Conservation (phyloP, 164 flowering plant species). For the Nelumbo lutea region DNA sequence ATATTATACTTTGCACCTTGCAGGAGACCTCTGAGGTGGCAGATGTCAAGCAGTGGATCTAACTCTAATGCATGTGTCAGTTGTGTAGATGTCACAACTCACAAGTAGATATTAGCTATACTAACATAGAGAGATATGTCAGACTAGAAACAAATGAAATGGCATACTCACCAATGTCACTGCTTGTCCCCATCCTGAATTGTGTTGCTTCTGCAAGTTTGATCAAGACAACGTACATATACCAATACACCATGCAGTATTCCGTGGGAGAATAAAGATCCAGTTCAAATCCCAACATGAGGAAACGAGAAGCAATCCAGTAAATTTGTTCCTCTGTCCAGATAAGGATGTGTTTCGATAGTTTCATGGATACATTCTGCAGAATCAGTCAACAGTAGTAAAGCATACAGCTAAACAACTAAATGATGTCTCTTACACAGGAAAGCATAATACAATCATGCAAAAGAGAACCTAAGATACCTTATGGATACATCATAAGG, state of each 20-base stretch:
- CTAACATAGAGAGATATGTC: neutral
- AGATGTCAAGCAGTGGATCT: neutral
- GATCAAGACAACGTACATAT: slow-evolving; percentile 58
- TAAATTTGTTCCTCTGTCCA: slow-evolving; percentile 97
- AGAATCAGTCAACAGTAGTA: slow-evolving; percentile 12
- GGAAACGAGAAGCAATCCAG: slow-evolving; percentile 92
- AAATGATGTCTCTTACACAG: neutral
- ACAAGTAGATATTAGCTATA: neutral
- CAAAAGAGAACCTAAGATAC: slow-evolving; percentile 1
- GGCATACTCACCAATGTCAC: slow-evolving; percentile 48
- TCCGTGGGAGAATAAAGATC: slow-evolving; percentile 90
- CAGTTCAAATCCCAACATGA: slow-evolving; percentile 84
- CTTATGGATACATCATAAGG: neutral
- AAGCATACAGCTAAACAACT: neutral
- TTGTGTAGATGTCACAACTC: neutral
- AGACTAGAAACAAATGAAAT: neutral
- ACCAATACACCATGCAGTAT: slow-evolving; percentile 99
- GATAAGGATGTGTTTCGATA: slow-evolving; percentile 56
- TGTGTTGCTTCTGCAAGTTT: slow-evolving; percentile 82
- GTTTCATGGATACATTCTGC: slow-evolving; percentile 53
- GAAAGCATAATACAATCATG: neutral
- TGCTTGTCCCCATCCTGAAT: slow-evolving; percentile 36
- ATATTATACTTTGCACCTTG: no score
- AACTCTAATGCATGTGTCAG: neutral
- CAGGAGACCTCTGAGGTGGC: neutral